These are phyloP conservation scores for Dactylorhiza incarnata DNA, from an alignment of 106 monocot genomes.

Conservation along the genomic window DNA sequence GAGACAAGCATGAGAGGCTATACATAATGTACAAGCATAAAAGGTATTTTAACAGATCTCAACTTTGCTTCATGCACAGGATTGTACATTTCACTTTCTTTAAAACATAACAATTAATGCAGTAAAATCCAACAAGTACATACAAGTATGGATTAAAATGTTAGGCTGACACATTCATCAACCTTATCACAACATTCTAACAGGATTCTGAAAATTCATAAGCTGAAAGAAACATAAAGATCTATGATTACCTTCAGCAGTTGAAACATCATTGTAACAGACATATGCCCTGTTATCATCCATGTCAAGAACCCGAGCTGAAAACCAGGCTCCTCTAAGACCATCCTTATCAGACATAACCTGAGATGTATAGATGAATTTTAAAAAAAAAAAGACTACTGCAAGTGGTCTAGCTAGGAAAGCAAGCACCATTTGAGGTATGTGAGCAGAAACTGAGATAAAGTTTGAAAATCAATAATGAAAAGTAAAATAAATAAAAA, in stretches of 20 bases:
- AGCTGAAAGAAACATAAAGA: neutral
- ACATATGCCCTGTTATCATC: constrained; percentile 60
- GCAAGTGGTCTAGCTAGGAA: neutral
- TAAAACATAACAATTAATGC: neutral
- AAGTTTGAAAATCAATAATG: neutral
- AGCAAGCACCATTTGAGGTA: neutral
- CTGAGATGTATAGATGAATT: constrained; percentile 21
- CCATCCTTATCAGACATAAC: constrained; percentile 51
- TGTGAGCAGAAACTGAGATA: neutral
- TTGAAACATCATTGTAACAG: constrained; percentile 43
- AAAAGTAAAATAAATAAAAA: neutral
- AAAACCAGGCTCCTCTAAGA: constrained; percentile 66
- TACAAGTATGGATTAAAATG: neutral
- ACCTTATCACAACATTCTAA: neutral
- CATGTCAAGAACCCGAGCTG: constrained; percentile 66
- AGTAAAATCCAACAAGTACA: neutral
- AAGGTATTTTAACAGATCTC: too few species aligned
- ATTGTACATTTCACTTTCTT: too few species aligned
- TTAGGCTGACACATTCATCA: neutral
- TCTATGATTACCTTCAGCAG: constrained; percentile 40
- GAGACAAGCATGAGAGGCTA: too few species aligned
- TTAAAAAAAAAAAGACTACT: neutral
- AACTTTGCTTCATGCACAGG: too few species aligned
- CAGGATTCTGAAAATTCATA: neutral
- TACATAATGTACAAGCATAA: too few species aligned